These are phyloP conservation scores for Psilocybe azurescens DNA, from an alignment of 768 basidiomycete species.

Conservation along the genomic window DNA sequence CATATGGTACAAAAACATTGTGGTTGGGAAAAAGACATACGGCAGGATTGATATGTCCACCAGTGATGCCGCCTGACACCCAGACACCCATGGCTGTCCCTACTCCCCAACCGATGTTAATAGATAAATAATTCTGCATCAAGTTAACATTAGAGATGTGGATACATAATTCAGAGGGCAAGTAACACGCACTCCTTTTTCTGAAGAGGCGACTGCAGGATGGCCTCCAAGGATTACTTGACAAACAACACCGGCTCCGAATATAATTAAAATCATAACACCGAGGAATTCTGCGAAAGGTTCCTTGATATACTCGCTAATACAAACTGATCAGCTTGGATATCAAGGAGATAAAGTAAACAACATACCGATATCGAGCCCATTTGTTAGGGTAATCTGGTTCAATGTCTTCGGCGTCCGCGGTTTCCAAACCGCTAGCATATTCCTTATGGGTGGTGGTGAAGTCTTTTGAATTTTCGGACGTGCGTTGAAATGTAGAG, in stretches of 20 bases:
- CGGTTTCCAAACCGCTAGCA: conserved; percentile 26
- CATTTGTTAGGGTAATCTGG: conserved; percentile 53
- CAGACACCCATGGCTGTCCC: conserved; percentile 73
- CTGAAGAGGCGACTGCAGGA: conserved; percentile 46
- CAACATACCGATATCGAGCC: conserved; percentile 57
- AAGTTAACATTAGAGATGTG: conserved; percentile 9
- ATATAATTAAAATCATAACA: conserved; percentile 59
- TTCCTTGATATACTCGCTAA: conserved; percentile 55
- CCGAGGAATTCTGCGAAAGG: conserved; percentile 70
- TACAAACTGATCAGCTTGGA: not conserved
- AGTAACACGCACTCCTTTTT: conserved; percentile 57
- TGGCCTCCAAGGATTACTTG: conserved; percentile 58
- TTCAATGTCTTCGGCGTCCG: conserved; percentile 32
- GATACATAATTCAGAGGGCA: not conserved
- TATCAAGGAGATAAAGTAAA: not conserved
- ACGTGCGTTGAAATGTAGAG: conserved; percentile 3
- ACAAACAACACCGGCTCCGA: conserved; percentile 63
- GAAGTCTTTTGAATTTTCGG: conserved; percentile 11
- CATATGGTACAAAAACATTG: not conserved
- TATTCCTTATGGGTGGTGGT: conserved; percentile 20
- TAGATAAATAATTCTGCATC: conserved; percentile 48
- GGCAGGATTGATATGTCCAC: conserved; percentile 79
- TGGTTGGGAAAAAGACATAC: conserved; percentile 36
- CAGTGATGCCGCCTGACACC: conserved; percentile 69
- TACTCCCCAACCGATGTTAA: conserved; percentile 61